Conservation (phyloP, 371 early-diverging fungal genomes). For the Actinomucor elegans region DNA sequence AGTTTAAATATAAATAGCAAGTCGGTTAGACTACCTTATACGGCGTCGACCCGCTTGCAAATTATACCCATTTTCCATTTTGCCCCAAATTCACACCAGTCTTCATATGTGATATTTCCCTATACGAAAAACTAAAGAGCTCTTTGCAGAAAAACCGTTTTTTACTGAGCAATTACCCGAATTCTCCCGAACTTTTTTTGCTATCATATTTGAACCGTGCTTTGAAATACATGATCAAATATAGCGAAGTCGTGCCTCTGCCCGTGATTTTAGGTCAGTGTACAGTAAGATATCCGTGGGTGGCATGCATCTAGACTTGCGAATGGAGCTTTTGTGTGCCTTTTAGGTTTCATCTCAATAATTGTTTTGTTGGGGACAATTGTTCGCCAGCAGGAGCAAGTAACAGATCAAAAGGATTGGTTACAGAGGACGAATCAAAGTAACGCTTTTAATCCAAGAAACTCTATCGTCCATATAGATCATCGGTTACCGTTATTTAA, state of each 20-base stretch:
- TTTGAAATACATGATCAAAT: no score
- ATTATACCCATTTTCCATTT: slow-evolving; percentile 2
- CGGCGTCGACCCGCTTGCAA: background rate
- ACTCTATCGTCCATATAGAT: background rate
- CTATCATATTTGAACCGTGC: background rate
- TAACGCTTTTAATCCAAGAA: background rate
- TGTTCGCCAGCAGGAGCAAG: background rate
- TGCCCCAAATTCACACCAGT: slow-evolving; percentile 1
- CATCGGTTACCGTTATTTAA: background rate
- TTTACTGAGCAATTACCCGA: background rate
- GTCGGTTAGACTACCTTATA: background rate
- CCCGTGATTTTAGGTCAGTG: no score
- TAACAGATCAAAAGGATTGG: background rate
- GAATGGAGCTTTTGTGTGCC: no score
- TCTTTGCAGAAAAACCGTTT: no score
- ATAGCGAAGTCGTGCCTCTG: no score
- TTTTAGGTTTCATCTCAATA: no score
- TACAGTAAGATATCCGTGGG: no score
- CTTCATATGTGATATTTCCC: background rate
- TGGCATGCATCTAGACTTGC: no score
- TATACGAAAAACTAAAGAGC: background rate
- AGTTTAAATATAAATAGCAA: background rate
- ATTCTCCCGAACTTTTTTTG: background rate
- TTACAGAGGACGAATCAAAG: background rate
- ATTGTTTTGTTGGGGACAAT: background rate